Evolutionary conservation across 495 filamentous ascomycete species (phyloP).

Genomic region (Pyrenopolyporus hunteri): DNA sequence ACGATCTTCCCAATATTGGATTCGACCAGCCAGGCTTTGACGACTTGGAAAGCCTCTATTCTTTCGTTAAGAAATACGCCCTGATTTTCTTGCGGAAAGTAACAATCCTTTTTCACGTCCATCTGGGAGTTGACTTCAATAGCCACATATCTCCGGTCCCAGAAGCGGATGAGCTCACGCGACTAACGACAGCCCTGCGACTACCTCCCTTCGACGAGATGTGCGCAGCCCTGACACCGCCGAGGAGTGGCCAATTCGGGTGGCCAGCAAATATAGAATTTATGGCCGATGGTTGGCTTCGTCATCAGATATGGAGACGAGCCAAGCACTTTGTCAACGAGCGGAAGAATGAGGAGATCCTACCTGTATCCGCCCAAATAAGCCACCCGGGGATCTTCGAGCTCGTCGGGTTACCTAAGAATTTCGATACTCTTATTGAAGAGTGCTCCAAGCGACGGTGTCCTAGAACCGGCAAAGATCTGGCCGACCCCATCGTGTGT

Average conservation of each 20-base stretch:
- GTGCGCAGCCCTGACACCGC: conserved; percentile 57
- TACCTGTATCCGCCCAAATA: conserved; percentile 53
- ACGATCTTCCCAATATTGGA: conserved; percentile 41
- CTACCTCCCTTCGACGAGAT: conserved; percentile 83
- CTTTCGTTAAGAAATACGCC: conserved; percentile 75
- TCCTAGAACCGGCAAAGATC: conserved; percentile 86
- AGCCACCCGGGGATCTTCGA: conserved; percentile 92
- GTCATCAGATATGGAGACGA: conserved; percentile 58
- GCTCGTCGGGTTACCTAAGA: conserved; percentile 87
- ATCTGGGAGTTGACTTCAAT: conserved; percentile 87
- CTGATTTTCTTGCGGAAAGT: conserved; percentile 89
- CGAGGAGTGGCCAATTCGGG: conserved; percentile 45
- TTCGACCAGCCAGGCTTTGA: conserved; percentile 53
- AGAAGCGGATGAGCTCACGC: conserved; percentile 77
- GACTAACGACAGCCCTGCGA: conserved; percentile 74
- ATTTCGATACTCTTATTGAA: conserved; percentile 90
- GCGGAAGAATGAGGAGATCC: conserved; percentile 13
- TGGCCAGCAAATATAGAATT: conserved; percentile 46
- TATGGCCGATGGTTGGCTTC: conserved; percentile 81
- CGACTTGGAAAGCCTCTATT: conserved; percentile 49
- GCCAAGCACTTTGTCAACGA: background rate
- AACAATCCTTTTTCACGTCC: conserved; percentile 81
- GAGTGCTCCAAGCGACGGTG: conserved; percentile 86
- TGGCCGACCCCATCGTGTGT: conserved; percentile 88
- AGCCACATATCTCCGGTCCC: conserved; percentile 68